Evolutionary conservation across 306 rosid species (phyloP).

Genomic region (Oemleria cerasiformis): DNA sequence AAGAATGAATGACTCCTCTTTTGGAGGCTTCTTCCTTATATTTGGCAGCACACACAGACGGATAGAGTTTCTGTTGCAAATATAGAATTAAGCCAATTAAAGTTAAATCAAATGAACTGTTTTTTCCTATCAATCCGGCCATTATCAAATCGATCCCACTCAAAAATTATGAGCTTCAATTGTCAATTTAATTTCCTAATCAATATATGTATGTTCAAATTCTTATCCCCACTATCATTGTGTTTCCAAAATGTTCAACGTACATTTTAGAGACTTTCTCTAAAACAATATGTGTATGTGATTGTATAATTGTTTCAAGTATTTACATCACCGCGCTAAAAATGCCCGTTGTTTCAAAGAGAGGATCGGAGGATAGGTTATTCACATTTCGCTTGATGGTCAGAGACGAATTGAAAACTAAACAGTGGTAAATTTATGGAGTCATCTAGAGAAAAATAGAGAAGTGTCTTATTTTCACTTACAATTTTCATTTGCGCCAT

Average conservation of each 20-base stretch:
- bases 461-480: too few relatives aligned
- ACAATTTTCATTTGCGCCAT: too few relatives aligned
- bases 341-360: too few relatives aligned
- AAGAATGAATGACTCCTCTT: background rate
- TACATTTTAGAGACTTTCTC: background rate
- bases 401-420: too few relatives aligned
- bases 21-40: conserved; percentile 9
- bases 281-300: background rate
- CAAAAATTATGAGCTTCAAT: background rate
- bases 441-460: too few relatives aligned
- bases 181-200: background rate
- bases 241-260: background rate
- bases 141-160: background rate
- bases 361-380: too few relatives aligned
- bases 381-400: too few relatives aligned
- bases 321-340: too few relatives aligned
- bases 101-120: background rate
- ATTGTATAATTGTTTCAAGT: too few relatives aligned
- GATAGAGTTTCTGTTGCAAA: background rate
- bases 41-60: background rate
- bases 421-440: too few relatives aligned
- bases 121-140: background rate
- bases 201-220: too few relatives aligned
- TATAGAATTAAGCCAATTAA: background rate
- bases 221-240: background rate